Conservation (phyloP, 1,284 basidiomycete species). For the Bothia castanella region DNA sequence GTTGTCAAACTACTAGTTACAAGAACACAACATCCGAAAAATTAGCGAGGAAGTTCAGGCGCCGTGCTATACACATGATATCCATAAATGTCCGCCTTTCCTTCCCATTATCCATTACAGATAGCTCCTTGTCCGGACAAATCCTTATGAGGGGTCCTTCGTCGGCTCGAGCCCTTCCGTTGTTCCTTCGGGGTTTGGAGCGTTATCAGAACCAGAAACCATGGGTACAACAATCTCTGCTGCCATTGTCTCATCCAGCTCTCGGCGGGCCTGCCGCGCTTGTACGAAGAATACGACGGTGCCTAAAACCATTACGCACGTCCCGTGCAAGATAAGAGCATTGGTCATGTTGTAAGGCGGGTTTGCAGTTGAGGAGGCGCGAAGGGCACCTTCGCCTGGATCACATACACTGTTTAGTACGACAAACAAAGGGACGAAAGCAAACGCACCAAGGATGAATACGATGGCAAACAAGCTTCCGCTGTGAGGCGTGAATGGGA, state of each 20-base stretch:
- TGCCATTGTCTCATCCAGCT: constrained; percentile 47
- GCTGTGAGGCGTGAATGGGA: constrained; percentile 33
- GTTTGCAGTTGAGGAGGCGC: constrained; percentile 51
- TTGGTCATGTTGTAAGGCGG: constrained; percentile 69
- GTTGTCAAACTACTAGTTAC: not conserved
- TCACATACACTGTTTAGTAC: not conserved
- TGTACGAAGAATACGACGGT: constrained; percentile 45
- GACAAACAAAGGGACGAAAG: not conserved
- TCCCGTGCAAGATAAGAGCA: constrained; percentile 61
- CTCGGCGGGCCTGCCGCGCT: constrained; percentile 58
- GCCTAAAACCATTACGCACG: constrained; percentile 40
- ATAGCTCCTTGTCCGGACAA: not conserved
- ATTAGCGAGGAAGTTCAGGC: not conserved
- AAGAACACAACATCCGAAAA: not conserved
- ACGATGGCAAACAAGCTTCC: constrained; percentile 62
- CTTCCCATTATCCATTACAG: not conserved
- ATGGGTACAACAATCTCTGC: not conserved
- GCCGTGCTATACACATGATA: not conserved
- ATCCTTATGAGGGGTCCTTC: not conserved
- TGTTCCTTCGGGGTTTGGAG: not conserved
- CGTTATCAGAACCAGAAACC: not conserved
- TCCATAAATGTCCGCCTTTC: not conserved
- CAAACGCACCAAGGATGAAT: constrained; percentile 58
- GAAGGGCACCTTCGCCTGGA: constrained; percentile 59
- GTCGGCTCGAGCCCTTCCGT: not conserved